Base-by-base conservation (phyloP, 805 yeast genomes). In the Ogataea nitratoaversa region DNA sequence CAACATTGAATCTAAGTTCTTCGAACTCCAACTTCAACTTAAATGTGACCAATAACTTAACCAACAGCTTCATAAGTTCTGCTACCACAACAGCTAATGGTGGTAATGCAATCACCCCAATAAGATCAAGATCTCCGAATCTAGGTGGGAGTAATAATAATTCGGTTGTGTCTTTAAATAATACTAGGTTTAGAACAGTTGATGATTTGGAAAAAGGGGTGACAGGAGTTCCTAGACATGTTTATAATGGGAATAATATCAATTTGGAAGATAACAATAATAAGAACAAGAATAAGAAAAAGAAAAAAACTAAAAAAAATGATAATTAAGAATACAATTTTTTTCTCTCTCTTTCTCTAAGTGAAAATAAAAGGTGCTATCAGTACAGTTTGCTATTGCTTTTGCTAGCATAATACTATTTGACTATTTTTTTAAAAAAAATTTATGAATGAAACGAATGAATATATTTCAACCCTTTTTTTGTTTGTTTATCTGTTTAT, bases 201-300 rank as follows among this genome's bases (percentile, higher is more conserved):
- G 59, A 52, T 31, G 46, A 36, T 19, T 32, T 34, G 18, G 48
- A 43, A 11, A 57, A 58, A 19, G 14, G n/a, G n/a, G n/a, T n/a
- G n/a, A n/a, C n/a, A 66, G 65, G 16, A 11, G 8, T 8, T 9
- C 19, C 69, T 18, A 59, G 74, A 27, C 54, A 64, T 20, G 74
- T 79, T 1, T 79, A 76, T 50, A 79, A 79, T 50, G 84, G 84
- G 1, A 80, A 79, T 52, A 68, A 65, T 14, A 54, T 76, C 28
- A 70, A 68, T 44, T 50, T 79, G 35, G 79, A 78, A 48, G 80
- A 76, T 47, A 76, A 76, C 25, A 46, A 60, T 8, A 56, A 56
- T 18, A 50, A 54, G 7, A 38, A 54, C 4, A 32, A 37, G n/a
- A 23, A 32, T 18, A 30, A 27, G 8, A 27, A 27, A 13, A 27